Evolutionary conservation across 257 asterid genomes (phyloP).

Genomic region (Ilex aquifolium): DNA sequence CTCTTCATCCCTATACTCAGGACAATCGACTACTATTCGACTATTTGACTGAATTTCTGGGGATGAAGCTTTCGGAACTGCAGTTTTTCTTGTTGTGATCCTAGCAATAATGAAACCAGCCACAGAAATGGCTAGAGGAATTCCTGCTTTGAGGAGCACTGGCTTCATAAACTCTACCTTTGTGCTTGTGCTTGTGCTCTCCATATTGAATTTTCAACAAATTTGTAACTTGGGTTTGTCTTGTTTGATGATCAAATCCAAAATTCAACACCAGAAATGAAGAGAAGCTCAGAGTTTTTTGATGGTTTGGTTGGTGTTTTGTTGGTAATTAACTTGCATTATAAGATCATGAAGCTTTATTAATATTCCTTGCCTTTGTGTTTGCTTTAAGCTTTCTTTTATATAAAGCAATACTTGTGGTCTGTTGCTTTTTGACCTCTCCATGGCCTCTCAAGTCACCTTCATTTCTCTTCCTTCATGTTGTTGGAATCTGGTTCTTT

Average conservation of each 20-base stretch:
- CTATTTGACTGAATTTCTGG: constrained; percentile 2
- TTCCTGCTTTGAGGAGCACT: constrained; percentile 41
- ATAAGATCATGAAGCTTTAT: constrained; percentile 11
- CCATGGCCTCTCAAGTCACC: not conserved
- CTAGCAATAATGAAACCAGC: constrained; percentile 42
- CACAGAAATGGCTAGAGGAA: constrained; percentile 52
- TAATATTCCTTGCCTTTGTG: constrained; percentile 36
- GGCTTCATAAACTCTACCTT: constrained; percentile 42
- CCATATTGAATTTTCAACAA: constrained; percentile 22
- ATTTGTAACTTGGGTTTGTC: not conserved
- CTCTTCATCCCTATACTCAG: constrained; percentile 16
- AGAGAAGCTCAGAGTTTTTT: not conserved
- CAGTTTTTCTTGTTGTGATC: constrained; percentile 22
- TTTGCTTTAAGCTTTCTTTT: constrained; percentile 41
- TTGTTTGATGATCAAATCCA: constrained; percentile 13
- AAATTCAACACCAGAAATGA: not conserved
- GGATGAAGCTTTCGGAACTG: constrained; percentile 3
- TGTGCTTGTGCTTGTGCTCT: constrained; percentile 33
- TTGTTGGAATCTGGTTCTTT: constrained; percentile 5
- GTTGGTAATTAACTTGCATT: constrained; percentile 13
- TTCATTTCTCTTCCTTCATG: constrained; percentile 4
- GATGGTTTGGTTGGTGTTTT: constrained; percentile 8
- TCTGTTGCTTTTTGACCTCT: constrained; percentile 41
- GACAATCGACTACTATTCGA: constrained; percentile 11
- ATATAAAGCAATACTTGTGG: not conserved